These are phyloP conservation scores for Fraxinus sp. DNA, from an alignment of 305 asterid genomes.

Conservation along the genomic window DNA sequence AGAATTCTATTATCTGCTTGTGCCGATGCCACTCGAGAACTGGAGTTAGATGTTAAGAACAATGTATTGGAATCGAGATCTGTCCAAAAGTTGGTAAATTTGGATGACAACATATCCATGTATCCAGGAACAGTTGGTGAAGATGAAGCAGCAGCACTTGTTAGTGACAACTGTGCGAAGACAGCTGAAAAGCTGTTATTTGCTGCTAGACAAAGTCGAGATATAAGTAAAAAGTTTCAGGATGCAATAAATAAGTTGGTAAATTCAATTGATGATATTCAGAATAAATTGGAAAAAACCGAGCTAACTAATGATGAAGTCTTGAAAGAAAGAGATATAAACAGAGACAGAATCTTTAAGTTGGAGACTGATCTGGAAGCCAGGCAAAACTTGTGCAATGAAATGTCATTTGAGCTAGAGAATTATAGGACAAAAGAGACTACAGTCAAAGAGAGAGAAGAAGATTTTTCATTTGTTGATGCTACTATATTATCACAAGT, in stretches of 20 bases:
- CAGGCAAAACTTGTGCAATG: slow-evolving; percentile 41
- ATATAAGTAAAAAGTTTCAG: slow-evolving; percentile 45
- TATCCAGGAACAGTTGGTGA: slow-evolving; percentile 35
- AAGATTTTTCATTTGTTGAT: slow-evolving; percentile 42
- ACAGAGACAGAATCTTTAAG: slow-evolving; percentile 47
- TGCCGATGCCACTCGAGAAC: slow-evolving; percentile 52
- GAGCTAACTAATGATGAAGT: slow-evolving; percentile 43
- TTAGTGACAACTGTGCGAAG: slow-evolving; percentile 39
- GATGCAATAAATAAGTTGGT: slow-evolving; percentile 39
- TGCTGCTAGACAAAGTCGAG: slow-evolving; percentile 54
- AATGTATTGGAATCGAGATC: slow-evolving; percentile 43
- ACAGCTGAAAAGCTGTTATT: slow-evolving; percentile 59
- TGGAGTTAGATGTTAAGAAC: slow-evolving; percentile 47
- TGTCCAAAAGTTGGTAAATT: slow-evolving; percentile 34
- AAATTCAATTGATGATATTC: slow-evolving; percentile 43
- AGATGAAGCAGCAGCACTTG: slow-evolving; percentile 36
- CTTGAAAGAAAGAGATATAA: slow-evolving; percentile 58
- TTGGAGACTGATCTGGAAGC: slow-evolving; percentile 63
- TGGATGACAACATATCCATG: slow-evolving; percentile 35
- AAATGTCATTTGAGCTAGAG: slow-evolving; percentile 46
- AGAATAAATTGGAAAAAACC: slow-evolving; percentile 52
- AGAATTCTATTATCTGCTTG: slow-evolving; percentile 69
- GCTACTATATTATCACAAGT: slow-evolving; percentile 44
- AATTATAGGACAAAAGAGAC: slow-evolving; percentile 50
- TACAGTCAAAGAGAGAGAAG: slow-evolving; percentile 49